Evolutionary conservation across 192 early-diverging fungal genomes (phyloP), one percentile per base, ranked within the genome.

Genomic region (Podila epicladia): DNA sequence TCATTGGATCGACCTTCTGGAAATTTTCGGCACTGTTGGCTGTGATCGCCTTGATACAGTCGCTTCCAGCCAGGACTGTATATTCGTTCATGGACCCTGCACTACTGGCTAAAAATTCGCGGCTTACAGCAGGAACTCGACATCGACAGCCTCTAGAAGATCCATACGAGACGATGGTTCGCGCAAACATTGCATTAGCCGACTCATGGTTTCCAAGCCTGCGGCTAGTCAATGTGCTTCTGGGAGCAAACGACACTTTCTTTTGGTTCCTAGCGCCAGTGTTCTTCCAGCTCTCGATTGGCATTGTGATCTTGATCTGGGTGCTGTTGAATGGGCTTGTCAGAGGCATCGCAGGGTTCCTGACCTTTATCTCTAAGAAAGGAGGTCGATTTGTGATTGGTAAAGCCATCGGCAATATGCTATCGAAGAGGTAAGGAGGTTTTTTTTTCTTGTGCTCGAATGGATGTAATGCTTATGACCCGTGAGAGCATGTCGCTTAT

Each of bases 261-360:
- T 87, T 90, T 38, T 90, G 87, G 89, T 90, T 87, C 69, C 28
- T 90, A 24, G 85, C 87, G 2, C 71, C 83, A 5, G 45, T 88
- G 19, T 87, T 88, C 32, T 72, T 90, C 57, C 45, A 85, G 11
- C 32, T 90, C 22, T 74, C 86, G 28, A 37, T 87, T 41, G 89
- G 89, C 0, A 80, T 87, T 61, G 76, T 84, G n/a, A 71, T 83
- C 29, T 5, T 82, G 22, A 65, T 83, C 33, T 87, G 84, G 84
- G 29, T 71, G 9, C 13, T 75, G 12, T 45, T 87, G 58, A 64
- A 60, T 31, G 53, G 75, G 17, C 38, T 87, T 5, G 69, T 87
- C 5, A 63, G 67, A 28, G 19, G 55, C 1, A 19, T 75, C 0
- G 75, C 82, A 1, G 59, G 26, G 13, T 20, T 62, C 3, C 33